Evolutionary conservation across 768 basidiomycete species (phyloP), one percentile per base, ranked within the genome.

Genomic region (Cantharellus cinnabarinus): DNA sequence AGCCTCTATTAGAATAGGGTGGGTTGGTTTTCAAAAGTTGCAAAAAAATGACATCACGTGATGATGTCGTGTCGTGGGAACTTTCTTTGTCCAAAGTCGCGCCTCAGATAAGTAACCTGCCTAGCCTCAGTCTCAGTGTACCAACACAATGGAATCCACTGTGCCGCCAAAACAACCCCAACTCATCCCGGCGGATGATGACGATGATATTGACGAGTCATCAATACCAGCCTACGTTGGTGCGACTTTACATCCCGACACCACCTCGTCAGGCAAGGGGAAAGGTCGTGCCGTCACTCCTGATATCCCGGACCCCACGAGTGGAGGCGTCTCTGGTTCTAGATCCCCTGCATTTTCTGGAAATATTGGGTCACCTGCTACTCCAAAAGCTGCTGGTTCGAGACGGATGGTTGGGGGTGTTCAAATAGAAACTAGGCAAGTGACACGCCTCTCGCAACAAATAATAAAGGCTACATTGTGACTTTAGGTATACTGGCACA

Each of bases 391-490:
- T 20, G 48, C 72, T 38, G 63, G 79, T 10, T 68, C 77, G 40
- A 75, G 84, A 59, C 77, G 80, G 65, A 85, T 75, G 2, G 73
- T 91, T 5, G 90, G 88, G n/a, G 90, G 89, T 29, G 76, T 95
- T 54, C 80, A 78, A 64, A 81, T 90, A 2, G 93, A 98, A 71
- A 88, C 87, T 56, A 79, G 93, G 87, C 87, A 68, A 51, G 77
- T 66, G 20, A 34, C 62, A 20, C 14, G 3, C 57, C 20, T 41
- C 44, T 37, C 7, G 4, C 4, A 35, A 4, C 3, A 14, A 10
- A 38, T 42, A 52, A n/a, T 40, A 42, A 5, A 48, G 56, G 5
- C 38, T n/a, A 35, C 15, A 44, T 39, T 41, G 55, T 20, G 39
- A 39, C 1, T 3, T 60, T 65, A 85, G 88, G 64, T 87, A 82